Evolutionary conservation across 2,329 filamentous ascomycete genomes (phyloP).

Genomic region (Penicillium sp.): DNA sequence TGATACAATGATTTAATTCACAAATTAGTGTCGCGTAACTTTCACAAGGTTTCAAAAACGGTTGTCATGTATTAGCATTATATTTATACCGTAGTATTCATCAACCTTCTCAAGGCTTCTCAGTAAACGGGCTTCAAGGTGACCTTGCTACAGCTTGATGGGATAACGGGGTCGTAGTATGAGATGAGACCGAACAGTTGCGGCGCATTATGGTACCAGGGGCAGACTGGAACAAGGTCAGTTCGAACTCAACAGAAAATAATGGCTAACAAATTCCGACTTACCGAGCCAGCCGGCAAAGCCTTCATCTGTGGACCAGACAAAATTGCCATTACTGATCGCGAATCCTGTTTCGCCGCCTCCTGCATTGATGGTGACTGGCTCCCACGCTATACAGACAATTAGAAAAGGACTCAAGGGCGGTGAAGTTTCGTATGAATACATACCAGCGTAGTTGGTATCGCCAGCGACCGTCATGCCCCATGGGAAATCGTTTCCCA

Average conservation of each 20-base stretch:
- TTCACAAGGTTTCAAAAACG: not conserved
- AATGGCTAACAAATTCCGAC: conserved; percentile 9
- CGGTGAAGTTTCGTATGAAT: not conserved
- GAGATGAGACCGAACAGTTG: conserved; percentile 40
- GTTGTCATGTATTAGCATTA: not conserved
- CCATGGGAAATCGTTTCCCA: conserved; percentile 32
- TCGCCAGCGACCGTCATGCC: conserved; percentile 27
- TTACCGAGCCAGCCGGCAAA: conserved; percentile 43
- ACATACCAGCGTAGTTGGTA: conserved; percentile 39
- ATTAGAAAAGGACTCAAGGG: not conserved
- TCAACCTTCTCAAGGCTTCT: not conserved
- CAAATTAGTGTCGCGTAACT: not conserved
- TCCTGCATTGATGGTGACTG: conserved; percentile 37
- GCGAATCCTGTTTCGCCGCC: conserved; percentile 32
- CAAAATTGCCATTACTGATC: conserved; percentile 26
- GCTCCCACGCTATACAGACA: conserved; percentile 33
- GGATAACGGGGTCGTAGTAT: conserved; percentile 23
- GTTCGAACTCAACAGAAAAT: not conserved
- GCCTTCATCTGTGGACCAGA: conserved; percentile 29
- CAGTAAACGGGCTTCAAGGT: conserved; percentile 24
- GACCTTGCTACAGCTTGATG: conserved; percentile 37
- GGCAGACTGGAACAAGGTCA: conserved; percentile 31
- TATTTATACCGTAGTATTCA: not conserved
- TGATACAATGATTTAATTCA: not conserved
- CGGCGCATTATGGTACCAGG: conserved; percentile 41